Percentiles rank a stretch among this genome's conserved stretches.
phyloP scores from a whole-genome alignment of 139 green algal species.

The Chlamydomonas sp. region DNA sequence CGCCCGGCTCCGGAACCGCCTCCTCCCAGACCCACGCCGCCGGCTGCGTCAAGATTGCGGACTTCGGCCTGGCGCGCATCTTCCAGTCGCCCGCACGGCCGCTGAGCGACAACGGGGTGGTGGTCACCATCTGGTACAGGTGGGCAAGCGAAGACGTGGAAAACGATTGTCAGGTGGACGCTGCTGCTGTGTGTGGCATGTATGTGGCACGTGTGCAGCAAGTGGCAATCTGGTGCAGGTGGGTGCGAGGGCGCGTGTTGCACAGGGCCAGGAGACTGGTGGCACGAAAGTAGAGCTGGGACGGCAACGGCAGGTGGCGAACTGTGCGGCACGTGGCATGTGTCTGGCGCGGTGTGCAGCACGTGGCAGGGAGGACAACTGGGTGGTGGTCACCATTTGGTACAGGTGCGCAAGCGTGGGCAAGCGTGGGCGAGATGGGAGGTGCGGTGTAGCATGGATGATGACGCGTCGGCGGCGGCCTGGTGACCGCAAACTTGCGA shows the following conservation, averaged over 20 bases:
- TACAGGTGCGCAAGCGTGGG: slow-evolving; percentile 49
- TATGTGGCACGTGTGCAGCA: too few species aligned
- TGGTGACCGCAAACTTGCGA: too few species aligned
- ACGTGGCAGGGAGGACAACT: slow-evolving; percentile 59
- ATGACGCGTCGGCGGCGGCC: too few species aligned
- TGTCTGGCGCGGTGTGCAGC: too few species aligned
- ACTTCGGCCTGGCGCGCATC: slow-evolving; percentile 74
- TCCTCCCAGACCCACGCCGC: not conserved
- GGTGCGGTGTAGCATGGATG: too few species aligned
- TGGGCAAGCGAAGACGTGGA: not conserved
- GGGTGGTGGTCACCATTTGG: slow-evolving; percentile 89
- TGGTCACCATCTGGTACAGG: slow-evolving; percentile 89
- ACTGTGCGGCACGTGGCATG: too few species aligned
- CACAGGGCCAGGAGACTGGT: not conserved
- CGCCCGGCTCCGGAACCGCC: not conserved
- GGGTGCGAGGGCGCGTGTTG: not conserved
- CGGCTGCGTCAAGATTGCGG: slow-evolving; percentile 73
- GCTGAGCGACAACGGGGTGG: slow-evolving; percentile 78
- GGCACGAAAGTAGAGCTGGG: not conserved
- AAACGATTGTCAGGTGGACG: too few species aligned
- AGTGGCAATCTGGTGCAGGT: not conserved
- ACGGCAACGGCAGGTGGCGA: not conserved
- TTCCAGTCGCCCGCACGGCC: slow-evolving; percentile 65
- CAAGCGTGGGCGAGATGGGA: too few species aligned
- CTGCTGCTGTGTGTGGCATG: too few species aligned